These are phyloP conservation scores for Kernera saxatilis DNA, from an alignment of 345 rosid species.

Conservation along the genomic window DNA sequence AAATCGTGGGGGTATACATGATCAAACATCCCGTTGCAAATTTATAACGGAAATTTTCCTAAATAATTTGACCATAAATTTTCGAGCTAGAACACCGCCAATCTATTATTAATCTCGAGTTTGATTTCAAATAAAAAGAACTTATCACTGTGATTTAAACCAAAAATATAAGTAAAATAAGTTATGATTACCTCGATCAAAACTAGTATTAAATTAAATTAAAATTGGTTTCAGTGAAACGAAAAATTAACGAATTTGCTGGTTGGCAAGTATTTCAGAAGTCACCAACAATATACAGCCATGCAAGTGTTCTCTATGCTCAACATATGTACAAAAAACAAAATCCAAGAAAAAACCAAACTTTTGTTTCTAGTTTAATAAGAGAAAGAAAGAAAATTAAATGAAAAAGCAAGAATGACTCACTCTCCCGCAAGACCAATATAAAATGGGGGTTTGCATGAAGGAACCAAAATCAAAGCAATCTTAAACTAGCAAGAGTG, in stretches of 20 bases:
- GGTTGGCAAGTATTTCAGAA: background rate
- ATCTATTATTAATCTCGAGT: background rate
- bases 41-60: background rate
- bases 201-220: background rate
- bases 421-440: constrained; percentile 5
- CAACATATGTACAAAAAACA: background rate
- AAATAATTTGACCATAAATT: too few species aligned
- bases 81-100: too few species aligned
- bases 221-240: background rate
- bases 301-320: background rate
- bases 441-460: constrained; percentile 22
- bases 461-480: constrained; percentile 5
- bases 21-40: background rate
- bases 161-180: too few species aligned
- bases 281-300: constrained; percentile 14
- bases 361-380: background rate
- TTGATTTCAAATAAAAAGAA: background rate
- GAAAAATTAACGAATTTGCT: background rate
- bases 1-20: background rate
- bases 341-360: constrained; percentile 23
- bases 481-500: background rate
- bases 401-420: background rate
- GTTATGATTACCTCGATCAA: background rate
- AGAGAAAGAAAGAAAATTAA: background rate
- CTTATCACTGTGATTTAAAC: background rate